Percentiles rank a stretch among this genome's conserved stretches.
phyloP scores from a whole-genome alignment of 2,329 filamentous ascomycete species.

The Calonectria leucothoes region DNA sequence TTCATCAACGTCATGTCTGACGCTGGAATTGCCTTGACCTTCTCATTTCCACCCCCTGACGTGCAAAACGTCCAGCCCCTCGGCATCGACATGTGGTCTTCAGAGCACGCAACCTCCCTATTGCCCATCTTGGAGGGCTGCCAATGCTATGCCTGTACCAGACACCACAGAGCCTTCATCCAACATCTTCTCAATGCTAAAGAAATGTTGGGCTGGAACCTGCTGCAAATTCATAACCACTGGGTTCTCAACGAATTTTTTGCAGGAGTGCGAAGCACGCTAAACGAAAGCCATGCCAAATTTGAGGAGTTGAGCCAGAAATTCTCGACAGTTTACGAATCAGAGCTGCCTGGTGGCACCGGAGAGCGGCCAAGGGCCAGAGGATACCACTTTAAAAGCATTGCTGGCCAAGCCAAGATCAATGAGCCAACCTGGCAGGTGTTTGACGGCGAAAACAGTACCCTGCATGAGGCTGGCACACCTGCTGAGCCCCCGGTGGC shows the following conservation, averaged over 20 bases:
- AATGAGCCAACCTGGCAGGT: constrained; percentile 76
- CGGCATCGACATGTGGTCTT: constrained; percentile 82
- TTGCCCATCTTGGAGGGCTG: constrained; percentile 73
- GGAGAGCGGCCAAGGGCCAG: constrained; percentile 83
- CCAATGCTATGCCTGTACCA: constrained; percentile 83
- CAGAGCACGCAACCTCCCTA: constrained; percentile 70
- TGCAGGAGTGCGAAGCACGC: constrained; percentile 71
- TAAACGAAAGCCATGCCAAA: constrained; percentile 63
- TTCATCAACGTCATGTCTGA: constrained; percentile 83
- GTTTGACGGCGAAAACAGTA: constrained; percentile 48
- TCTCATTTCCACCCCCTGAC: constrained; percentile 72
- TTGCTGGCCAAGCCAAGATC: constrained; percentile 73
- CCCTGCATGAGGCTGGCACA: constrained; percentile 20
- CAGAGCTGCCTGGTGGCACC: constrained; percentile 77
- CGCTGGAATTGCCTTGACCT: constrained; percentile 84
- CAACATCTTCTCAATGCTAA: constrained; percentile 89
- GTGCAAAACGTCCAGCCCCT: constrained; percentile 58
- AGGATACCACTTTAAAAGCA: constrained; percentile 84
- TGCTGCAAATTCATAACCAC: constrained; percentile 94
- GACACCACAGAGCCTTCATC: constrained; percentile 87
- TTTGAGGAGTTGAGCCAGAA: constrained; percentile 66
- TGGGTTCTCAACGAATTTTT: constrained; percentile 81
- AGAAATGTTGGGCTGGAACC: constrained; percentile 96
- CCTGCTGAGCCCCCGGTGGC: constrained; percentile 34
- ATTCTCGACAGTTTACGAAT: constrained; percentile 71